phyloP scores from a whole-genome alignment of 805 yeast genomes.

The Millerozyma acaciae region DNA sequence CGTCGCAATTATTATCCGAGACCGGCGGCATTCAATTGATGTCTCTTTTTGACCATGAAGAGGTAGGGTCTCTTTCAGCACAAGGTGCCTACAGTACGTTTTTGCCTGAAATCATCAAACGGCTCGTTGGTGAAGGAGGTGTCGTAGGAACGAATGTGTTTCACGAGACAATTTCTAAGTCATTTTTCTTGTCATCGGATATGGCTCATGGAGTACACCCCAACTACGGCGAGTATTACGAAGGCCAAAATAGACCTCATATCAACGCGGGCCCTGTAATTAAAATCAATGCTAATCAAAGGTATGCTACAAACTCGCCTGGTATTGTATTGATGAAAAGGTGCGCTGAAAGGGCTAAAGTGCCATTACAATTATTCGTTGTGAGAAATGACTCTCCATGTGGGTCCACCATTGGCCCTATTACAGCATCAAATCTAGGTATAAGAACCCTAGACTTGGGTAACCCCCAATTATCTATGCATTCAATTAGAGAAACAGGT shows the following conservation, averaged over 20 bases:
- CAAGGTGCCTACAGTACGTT: slow-evolving; percentile 97
- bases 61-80: slow-evolving; percentile 87
- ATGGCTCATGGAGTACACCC: slow-evolving; percentile 98
- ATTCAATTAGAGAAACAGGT: slow-evolving; percentile 88
- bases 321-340: slow-evolving; percentile 78
- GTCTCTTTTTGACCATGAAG: slow-evolving; percentile 93
- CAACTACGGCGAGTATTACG: slow-evolving; percentile 75
- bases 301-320: slow-evolving; percentile 90
- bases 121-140: slow-evolving; percentile 42
- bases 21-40: slow-evolving; percentile 66
- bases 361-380: slow-evolving; percentile 92
- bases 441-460: slow-evolving; percentile 86
- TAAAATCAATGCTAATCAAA: slow-evolving; percentile 90
- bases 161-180: slow-evolving; percentile 61
- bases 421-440: slow-evolving; percentile 82
- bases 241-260: slow-evolving; percentile 71
- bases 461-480: slow-evolving; percentile 91
- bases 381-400: slow-evolving; percentile 91
- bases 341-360: slow-evolving; percentile 59
- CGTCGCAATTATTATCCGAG: slow-evolving; percentile 40
- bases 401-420: slow-evolving; percentile 96
- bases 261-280: slow-evolving; percentile 89
- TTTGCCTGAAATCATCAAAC: slow-evolving; percentile 69
- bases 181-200: slow-evolving; percentile 88
- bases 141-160: slow-evolving; percentile 27